These are phyloP conservation scores for Arthroderma sp. DNA, from an alignment of 2,329 filamentous ascomycete genomes.

Conservation along the genomic window DNA sequence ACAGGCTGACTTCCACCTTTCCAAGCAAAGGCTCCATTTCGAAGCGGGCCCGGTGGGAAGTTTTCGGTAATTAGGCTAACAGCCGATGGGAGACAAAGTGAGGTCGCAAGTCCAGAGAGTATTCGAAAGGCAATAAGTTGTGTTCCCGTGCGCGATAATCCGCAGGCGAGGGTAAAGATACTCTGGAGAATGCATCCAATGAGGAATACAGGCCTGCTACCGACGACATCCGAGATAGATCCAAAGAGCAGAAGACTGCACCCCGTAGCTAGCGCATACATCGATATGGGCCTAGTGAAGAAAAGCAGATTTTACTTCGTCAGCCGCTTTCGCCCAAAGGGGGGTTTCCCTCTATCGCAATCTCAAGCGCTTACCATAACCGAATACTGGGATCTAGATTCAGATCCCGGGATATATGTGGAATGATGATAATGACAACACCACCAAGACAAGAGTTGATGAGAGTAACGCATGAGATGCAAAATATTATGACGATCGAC, in stretches of 20 bases:
- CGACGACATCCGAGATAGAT: conserved; percentile 37
- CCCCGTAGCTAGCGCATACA: conserved; percentile 18
- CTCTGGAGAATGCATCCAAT: conserved; percentile 31
- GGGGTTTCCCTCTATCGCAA: no score
- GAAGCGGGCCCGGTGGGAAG: conserved; percentile 30
- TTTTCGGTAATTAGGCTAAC: conserved; percentile 36
- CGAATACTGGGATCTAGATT: no score
- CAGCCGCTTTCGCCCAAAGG: no score
- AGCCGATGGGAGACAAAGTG: conserved; percentile 33
- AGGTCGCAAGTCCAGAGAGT: conserved; percentile 31
- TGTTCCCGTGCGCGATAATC: conserved; percentile 21
- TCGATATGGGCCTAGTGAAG: no score
- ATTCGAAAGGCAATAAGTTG: conserved; percentile 36
- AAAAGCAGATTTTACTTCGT: no score
- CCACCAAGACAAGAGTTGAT: no score
- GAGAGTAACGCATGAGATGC: no score
- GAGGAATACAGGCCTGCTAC: conserved; percentile 33
- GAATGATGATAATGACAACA: no score
- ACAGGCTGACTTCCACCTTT: conserved; percentile 37
- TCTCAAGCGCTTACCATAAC: no score
- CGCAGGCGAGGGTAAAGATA: conserved; percentile 30
- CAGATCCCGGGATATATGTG: no score
- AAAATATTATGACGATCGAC: no score
- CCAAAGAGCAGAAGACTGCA: conserved; percentile 36
- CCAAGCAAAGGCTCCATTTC: conserved; percentile 39